Percentiles rank a stretch among this genome's conserved stretches.
These are phyloP conservation scores for Actinomortierella ambigua DNA, from an alignment of 371 early-diverging fungal genomes.

Conservation along the genomic window DNA sequence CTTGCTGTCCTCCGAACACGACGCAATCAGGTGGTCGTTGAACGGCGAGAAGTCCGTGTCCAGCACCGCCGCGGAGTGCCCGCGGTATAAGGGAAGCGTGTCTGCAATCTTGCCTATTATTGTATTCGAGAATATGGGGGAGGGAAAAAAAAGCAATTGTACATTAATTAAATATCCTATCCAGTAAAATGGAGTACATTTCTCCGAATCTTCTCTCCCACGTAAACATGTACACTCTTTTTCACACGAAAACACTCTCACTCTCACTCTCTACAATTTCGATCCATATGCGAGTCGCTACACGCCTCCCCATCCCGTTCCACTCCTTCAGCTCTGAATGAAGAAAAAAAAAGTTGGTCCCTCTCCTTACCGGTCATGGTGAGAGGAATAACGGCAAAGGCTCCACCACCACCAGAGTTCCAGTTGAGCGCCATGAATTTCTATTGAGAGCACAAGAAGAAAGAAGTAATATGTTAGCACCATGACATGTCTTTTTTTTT, in stretches of 20 bases:
- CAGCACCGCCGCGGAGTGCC: conserved; percentile 93
- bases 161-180: neutral
- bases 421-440: conserved; percentile 93
- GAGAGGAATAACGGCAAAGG: conserved; percentile 93
- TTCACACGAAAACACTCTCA: too few species aligned
- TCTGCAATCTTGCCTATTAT: conserved; percentile 46
- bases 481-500: too few species aligned
- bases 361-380: conserved; percentile 69
- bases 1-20: conserved; percentile 93
- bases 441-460: conserved; percentile 34
- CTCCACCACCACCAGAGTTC: conserved; percentile 96
- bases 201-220: too few species aligned
- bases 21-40: conserved; percentile 91
- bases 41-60: conserved; percentile 98
- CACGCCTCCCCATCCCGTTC: too few species aligned
- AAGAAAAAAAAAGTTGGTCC: neutral
- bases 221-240: too few species aligned
- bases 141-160: neutral
- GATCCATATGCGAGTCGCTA: too few species aligned
- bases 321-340: too few species aligned
- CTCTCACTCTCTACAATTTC: too few species aligned
- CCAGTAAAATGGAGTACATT: too few species aligned
- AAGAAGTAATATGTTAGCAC: neutral
- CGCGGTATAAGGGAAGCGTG: conserved; percentile 86
- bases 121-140: neutral